Conservation (phyloP, 768 basidiomycete genomes). For the Amanita polypyramis region DNA sequence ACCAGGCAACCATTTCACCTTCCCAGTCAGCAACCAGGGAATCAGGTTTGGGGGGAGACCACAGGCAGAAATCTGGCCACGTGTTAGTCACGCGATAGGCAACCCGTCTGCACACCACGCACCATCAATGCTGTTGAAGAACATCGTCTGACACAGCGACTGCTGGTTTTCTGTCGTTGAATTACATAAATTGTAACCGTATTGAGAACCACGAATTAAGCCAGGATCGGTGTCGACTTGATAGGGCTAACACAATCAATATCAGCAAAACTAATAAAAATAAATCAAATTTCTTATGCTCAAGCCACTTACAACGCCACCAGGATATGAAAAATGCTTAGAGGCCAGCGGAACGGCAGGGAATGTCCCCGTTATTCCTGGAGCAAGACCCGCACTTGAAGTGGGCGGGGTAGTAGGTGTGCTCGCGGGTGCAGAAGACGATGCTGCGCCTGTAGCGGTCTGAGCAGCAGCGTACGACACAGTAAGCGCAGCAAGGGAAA, state of each 20-base stretch:
- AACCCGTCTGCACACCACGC: conserved; percentile 7
- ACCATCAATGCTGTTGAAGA: conserved; percentile 49
- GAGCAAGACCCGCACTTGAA: not conserved
- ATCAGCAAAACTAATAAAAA: too few species aligned
- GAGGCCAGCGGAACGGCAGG: conserved; percentile 35
- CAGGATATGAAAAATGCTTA: conserved; percentile 35
- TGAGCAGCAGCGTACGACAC: conserved; percentile 19
- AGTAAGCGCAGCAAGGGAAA: conserved; percentile 22
- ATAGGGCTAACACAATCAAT: conserved; percentile 18
- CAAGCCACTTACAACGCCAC: conserved; percentile 26
- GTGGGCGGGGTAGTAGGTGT: not conserved
- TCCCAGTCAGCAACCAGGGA: conserved; percentile 56
- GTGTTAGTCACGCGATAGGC: not conserved
- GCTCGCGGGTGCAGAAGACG: not conserved
- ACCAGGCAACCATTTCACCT: conserved; percentile 66
- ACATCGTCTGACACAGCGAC: conserved; percentile 53
- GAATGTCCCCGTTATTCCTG: conserved; percentile 21
- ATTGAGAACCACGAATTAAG: conserved; percentile 31
- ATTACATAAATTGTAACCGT: conserved; percentile 61
- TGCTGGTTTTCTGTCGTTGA: conserved; percentile 48
- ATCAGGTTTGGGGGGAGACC: conserved; percentile 43
- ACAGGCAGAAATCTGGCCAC: conserved; percentile 56
- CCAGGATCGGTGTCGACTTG: conserved; percentile 26
- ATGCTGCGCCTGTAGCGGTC: not conserved
- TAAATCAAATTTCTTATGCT: too few species aligned